Conservation (phyloP, 2,329 filamentous ascomycete genomes). For the Macrophomina phaseolina region DNA sequence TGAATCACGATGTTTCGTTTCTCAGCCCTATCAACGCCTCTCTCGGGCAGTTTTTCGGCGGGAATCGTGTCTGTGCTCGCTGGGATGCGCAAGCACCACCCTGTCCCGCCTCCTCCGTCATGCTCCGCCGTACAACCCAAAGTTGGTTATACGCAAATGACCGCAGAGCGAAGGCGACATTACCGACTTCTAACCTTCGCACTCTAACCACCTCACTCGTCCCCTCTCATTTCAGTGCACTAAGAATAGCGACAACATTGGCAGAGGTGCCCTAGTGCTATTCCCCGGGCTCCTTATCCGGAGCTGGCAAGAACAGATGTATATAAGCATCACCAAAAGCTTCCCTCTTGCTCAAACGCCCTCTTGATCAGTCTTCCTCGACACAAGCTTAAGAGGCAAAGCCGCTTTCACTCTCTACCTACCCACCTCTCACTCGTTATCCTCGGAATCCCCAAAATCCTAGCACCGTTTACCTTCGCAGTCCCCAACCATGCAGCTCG, state of each 20-base stretch:
- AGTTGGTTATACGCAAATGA: not conserved
- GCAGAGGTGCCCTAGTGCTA: not conserved
- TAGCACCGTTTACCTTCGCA: not conserved
- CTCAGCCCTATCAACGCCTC: not conserved
- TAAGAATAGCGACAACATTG: not conserved
- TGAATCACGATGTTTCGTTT: not conserved
- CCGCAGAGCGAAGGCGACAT: not conserved
- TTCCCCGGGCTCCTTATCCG: not conserved
- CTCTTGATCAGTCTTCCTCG: not conserved
- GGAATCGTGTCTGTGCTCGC: not conserved
- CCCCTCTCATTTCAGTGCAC: not conserved
- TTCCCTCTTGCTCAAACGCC: not conserved
- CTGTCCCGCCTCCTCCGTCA: not conserved
- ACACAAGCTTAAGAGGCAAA: not conserved
- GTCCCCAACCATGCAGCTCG: not conserved
- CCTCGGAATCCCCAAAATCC: not conserved
- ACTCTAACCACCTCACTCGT: not conserved
- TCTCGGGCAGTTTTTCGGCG: not conserved
- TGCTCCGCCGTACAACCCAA: not conserved
- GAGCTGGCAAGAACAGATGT: not conserved
- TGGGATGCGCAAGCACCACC: not conserved
- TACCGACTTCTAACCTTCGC: not conserved
- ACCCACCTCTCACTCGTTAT: not conserved
- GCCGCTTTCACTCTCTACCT: not conserved
- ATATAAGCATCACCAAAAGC: conserved; percentile 5